These are phyloP conservation scores for Euclidium syriacum DNA, from an alignment of 345 rosid species.

Conservation along the genomic window DNA sequence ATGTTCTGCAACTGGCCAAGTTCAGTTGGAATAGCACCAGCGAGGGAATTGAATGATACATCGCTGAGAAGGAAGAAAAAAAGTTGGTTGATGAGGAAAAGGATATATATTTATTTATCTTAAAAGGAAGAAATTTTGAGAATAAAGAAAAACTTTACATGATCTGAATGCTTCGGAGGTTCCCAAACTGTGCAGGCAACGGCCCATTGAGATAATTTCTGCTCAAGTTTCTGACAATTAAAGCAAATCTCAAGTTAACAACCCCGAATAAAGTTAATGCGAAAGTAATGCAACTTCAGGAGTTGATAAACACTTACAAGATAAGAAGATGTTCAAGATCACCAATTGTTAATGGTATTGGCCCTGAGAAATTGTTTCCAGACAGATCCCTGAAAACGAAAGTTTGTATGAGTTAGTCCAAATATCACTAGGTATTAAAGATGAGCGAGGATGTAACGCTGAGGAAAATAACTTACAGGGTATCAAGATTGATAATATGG, in stretches of 20 bases:
- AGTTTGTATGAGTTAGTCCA: not conserved
- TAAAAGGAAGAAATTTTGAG: not conserved
- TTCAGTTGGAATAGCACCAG: conserved; percentile 68
- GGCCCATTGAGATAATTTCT: conserved; percentile 55
- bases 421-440: not conserved
- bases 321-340: conserved; percentile 90
- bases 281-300: not conserved
- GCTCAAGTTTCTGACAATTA: conserved; percentile 55
- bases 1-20: conserved; percentile 84
- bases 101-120: not conserved
- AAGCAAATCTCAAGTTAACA: not conserved
- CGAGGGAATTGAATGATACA: conserved; percentile 61
- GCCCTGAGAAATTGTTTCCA: conserved; percentile 63
- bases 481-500: conserved; percentile 79
- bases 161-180: conserved; percentile 66
- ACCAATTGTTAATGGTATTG: conserved; percentile 76
- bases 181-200: conserved; percentile 75
- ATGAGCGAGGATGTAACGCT: not conserved
- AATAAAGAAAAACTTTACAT: conserved; percentile 36
- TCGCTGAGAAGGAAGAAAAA: conserved; percentile 39
- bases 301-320: conserved; percentile 40
- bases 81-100: not conserved
- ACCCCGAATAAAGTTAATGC: not conserved
- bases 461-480: conserved; percentile 42
- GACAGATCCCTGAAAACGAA: conserved; percentile 69